phyloP scores from a whole-genome alignment of 75 land plant genomes.

The Selaginella moellendorffii region DNA sequence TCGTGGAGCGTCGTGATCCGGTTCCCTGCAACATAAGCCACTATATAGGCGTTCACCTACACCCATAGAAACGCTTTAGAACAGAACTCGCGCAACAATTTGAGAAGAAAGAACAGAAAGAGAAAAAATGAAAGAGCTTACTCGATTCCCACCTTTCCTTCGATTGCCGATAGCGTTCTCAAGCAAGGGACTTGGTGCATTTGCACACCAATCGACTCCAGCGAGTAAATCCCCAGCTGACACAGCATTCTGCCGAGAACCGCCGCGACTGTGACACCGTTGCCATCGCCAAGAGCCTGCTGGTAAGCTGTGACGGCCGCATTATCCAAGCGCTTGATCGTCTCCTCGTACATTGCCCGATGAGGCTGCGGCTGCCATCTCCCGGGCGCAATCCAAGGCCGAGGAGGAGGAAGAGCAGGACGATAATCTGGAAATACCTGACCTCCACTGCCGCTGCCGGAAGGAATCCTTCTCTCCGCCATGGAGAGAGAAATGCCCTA shows the following conservation, averaged over 20 bases:
- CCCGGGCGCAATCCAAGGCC: no score
- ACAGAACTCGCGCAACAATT: neutral
- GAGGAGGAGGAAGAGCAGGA: no score
- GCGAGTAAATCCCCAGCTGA: slow-evolving; percentile 36
- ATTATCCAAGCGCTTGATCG: neutral
- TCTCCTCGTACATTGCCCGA: neutral
- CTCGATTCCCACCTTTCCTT: slow-evolving; percentile 46
- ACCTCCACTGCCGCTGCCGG: no score
- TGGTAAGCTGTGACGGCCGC: neutral
- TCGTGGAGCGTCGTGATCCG: slow-evolving; percentile 58
- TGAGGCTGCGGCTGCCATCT: no score
- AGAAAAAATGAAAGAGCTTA: neutral
- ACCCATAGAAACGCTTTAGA: neutral
- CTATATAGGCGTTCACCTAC: slow-evolving; percentile 66
- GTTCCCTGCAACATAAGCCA: slow-evolving; percentile 52
- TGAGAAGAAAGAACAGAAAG: neutral
- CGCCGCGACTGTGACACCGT: slow-evolving; percentile 44
- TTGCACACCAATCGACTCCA: slow-evolving; percentile 44
- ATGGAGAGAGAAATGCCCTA: no score
- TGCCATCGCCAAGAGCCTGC: slow-evolving; percentile 21
- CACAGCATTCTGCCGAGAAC: slow-evolving; percentile 35
- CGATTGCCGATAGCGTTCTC: slow-evolving; percentile 23
- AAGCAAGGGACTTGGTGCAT: slow-evolving; percentile 51
- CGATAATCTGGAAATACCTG: no score
- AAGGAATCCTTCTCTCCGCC: no score